Conservation (phyloP, 495 filamentous ascomycete species). For the Aspergillus cavernicola region DNA sequence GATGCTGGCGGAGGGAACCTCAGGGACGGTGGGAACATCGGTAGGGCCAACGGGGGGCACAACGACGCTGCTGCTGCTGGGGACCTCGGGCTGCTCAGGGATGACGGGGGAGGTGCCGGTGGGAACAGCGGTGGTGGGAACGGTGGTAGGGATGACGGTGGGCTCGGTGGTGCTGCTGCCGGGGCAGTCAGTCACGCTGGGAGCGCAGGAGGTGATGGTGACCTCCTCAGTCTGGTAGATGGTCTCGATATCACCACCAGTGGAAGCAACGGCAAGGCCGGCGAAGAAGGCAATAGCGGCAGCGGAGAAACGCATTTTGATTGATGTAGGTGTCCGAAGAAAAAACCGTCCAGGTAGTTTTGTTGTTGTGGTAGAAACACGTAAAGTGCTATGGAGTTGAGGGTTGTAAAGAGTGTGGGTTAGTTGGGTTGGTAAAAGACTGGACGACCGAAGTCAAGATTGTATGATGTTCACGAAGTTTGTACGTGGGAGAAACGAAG, state of each 20-base stretch:
- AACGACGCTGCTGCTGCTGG: slow-evolving; percentile 14
- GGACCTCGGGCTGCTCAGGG: not conserved
- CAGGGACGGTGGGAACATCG: slow-evolving; percentile 19
- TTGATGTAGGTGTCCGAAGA: slow-evolving; percentile 27
- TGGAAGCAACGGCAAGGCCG: slow-evolving; percentile 41
- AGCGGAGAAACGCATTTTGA: slow-evolving; percentile 56
- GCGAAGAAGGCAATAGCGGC: slow-evolving; percentile 49
- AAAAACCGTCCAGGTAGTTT: slow-evolving; percentile 36
- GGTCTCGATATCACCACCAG: slow-evolving; percentile 36
- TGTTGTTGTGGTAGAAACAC: slow-evolving; percentile 10
- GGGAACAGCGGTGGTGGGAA: slow-evolving; percentile 11
- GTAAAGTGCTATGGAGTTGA: no score
- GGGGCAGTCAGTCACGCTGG: slow-evolving; percentile 58
- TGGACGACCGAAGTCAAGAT: slow-evolving; percentile 55
- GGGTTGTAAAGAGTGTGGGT: slow-evolving; percentile 18
- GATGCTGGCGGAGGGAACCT: slow-evolving; percentile 14
- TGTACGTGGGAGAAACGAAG: slow-evolving; percentile 37
- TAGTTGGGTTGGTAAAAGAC: slow-evolving; percentile 41
- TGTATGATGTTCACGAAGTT: slow-evolving; percentile 35
- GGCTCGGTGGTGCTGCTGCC: slow-evolving; percentile 25
- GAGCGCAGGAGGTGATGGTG: slow-evolving; percentile 57
- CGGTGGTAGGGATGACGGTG: slow-evolving; percentile 19
- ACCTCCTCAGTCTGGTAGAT: slow-evolving; percentile 53
- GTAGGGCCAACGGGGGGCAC: slow-evolving; percentile 16
- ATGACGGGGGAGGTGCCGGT: slow-evolving; percentile 1